phyloP scores from a whole-genome alignment of 2,329 filamentous ascomycete species.

The Fusarium sp. region DNA sequence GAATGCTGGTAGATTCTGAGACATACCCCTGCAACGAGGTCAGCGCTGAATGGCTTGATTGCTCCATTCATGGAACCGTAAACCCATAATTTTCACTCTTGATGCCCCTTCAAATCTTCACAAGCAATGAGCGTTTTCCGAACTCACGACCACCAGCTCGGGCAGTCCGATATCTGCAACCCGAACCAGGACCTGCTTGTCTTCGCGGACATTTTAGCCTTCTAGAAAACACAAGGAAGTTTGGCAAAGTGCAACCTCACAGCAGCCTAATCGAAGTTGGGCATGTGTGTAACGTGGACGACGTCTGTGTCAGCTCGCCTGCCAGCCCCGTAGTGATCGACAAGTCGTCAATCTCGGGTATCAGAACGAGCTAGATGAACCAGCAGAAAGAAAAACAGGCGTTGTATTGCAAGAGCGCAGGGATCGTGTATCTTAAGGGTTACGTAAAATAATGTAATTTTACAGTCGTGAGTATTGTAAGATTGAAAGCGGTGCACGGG shows the following conservation, averaged over 20 bases:
- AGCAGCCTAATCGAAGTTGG: conserved; percentile 23
- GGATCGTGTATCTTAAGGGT: neutral
- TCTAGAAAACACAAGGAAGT: conserved; percentile 35
- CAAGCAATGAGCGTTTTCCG: conserved; percentile 27
- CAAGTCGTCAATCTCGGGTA: conserved; percentile 44
- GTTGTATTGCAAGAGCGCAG: conserved; percentile 5
- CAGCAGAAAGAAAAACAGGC: conserved; percentile 13
- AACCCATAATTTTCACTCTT: conserved; percentile 21
- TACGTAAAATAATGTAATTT: conserved; percentile 17
- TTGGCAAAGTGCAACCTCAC: conserved; percentile 13
- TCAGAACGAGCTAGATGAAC: conserved; percentile 33
- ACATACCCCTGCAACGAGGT: conserved; percentile 31
- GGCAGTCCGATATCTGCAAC: conserved; percentile 24
- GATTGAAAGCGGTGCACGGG: neutral
- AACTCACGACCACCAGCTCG: conserved; percentile 18
- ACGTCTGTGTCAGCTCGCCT: conserved; percentile 25
- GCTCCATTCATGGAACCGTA: conserved; percentile 18
- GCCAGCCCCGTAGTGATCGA: conserved; percentile 39
- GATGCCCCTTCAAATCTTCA: conserved; percentile 38
- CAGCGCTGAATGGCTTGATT: conserved; percentile 19
- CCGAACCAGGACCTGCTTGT: conserved; percentile 18
- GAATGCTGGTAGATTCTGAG: conserved; percentile 44
- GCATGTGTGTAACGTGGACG: conserved; percentile 31
- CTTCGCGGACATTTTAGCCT: conserved; percentile 13
- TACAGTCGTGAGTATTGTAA: neutral